These are phyloP conservation scores for Mollisiaceae sp. DNA, from an alignment of 2,329 filamentous ascomycete species.

Conservation along the genomic window DNA sequence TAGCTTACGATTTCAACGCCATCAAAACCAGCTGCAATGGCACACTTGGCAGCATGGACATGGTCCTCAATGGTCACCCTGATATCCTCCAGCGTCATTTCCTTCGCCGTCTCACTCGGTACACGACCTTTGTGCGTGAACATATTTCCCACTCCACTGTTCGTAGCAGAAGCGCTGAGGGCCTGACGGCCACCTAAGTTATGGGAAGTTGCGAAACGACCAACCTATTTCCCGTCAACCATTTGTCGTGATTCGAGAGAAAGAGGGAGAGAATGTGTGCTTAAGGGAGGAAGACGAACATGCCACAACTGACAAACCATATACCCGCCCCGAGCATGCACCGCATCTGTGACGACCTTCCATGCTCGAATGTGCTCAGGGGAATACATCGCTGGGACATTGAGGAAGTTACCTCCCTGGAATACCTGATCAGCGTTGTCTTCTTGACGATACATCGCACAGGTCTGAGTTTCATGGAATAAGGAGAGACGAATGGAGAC, in stretches of 20 bases:
- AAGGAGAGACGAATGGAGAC: conserved; percentile 43
- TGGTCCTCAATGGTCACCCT: conserved; percentile 35
- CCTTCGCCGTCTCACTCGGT: conserved; percentile 23
- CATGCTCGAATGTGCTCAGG: conserved; percentile 63
- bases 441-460: too few relatives aligned
- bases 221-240: conserved; percentile 27
- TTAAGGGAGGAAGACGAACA: conserved; percentile 52
- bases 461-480: conserved; percentile 47
- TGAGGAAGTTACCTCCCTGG: conserved; percentile 51
- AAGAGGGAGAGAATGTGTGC: background rate
- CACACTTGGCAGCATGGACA: conserved; percentile 36
- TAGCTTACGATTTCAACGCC: conserved; percentile 35
- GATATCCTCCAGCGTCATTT: conserved; percentile 38
- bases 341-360: conserved; percentile 63
- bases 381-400: conserved; percentile 63
- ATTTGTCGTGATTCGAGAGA: background rate
- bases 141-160: conserved; percentile 13
- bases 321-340: conserved; percentile 65
- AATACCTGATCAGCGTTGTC: conserved; percentile 54
- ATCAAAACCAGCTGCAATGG: conserved; percentile 37
- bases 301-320: conserved; percentile 68
- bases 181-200: conserved; percentile 33
- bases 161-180: conserved; percentile 43
- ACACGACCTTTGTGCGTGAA: conserved; percentile 22
- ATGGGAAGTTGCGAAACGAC: conserved; percentile 34